Percentiles rank a stretch among this genome's conserved stretches.
These are phyloP conservation scores for Thalassia testudinum DNA, from an alignment of 116 monocot species.

Conservation along the genomic window DNA sequence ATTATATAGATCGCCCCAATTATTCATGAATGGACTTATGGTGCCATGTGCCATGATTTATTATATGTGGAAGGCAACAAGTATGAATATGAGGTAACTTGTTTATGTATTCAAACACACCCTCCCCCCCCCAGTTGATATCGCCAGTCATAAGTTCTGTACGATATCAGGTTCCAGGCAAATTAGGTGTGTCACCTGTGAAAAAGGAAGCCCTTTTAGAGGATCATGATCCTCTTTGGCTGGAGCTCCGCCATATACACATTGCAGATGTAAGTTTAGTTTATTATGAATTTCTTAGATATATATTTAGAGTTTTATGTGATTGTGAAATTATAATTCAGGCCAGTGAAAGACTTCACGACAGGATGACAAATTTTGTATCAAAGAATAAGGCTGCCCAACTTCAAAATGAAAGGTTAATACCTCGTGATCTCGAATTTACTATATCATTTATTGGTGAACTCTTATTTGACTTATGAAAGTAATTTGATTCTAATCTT, in stretches of 20 bases:
- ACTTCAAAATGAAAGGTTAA: constrained; percentile 50
- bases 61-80: constrained; percentile 89
- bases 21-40: constrained; percentile 99
- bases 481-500: too few relatives aligned
- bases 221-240: constrained; percentile 93
- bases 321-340: constrained; percentile 9
- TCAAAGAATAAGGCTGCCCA: constrained; percentile 98
- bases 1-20: constrained; percentile 64
- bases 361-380: constrained; percentile 79
- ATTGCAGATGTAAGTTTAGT: constrained; percentile 81
- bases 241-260: constrained; percentile 94
- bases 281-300: neutral
- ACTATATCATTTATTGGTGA: too few relatives aligned
- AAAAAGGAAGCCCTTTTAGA: constrained; percentile 85
- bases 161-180: constrained; percentile 46
- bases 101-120: too few relatives aligned
- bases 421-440: too few relatives aligned
- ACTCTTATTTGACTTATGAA: too few relatives aligned
- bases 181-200: constrained; percentile 49
- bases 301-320: constrained; percentile 1
- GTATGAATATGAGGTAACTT: constrained; percentile 61
- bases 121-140: neutral
- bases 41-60: constrained; percentile 99
- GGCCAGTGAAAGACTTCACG: constrained; percentile 92
- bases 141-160: neutral